A percentile compares a stretch with the other conserved stretches of the same genome.
Evolutionary conservation across 495 filamentous ascomycete genomes (phyloP).

Genomic region (Lasiosphaeriaceae sp.): DNA sequence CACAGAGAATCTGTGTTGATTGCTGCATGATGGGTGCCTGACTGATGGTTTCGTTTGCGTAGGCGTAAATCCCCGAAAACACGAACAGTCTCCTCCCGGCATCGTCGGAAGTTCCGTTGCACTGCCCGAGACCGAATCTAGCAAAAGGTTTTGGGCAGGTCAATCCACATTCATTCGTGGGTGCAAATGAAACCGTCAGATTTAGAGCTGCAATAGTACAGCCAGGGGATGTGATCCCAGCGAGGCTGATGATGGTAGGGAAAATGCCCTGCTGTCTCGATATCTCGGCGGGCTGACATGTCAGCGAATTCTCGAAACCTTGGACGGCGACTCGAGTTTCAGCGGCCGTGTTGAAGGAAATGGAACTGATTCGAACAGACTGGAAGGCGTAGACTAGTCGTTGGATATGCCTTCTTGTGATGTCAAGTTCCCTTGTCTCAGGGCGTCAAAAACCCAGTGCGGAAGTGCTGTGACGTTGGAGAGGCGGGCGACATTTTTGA

Average conservation of each 20-base stretch:
- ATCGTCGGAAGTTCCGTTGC: too few relatives aligned
- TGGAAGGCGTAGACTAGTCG: conserved; percentile 12
- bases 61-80: too few relatives aligned
- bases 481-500: neutral
- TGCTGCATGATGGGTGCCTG: neutral
- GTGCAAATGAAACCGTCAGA: too few relatives aligned
- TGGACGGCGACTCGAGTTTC: conserved; percentile 3
- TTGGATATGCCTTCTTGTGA: conserved; percentile 1
- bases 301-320: conserved; percentile 5
- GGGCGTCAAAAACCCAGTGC: neutral
- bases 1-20: conserved; percentile 9
- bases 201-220: conserved; percentile 3
- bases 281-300: conserved; percentile 1
- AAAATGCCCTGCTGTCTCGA: neutral
- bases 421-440: conserved; percentile 3
- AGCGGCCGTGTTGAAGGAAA: neutral
- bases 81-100: too few relatives aligned
- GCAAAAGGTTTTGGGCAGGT: too few relatives aligned
- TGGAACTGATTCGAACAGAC: neutral
- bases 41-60: too few relatives aligned
- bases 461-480: neutral
- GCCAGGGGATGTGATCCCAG: conserved; percentile 2
- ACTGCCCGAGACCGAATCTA: too few relatives aligned
- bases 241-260: neutral
- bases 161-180: too few relatives aligned